A percentile compares a stretch with the other conserved stretches of the same genome.
phyloP scores from a whole-genome alignment of 129 eudicot species.

The Saussurea involucrata region DNA sequence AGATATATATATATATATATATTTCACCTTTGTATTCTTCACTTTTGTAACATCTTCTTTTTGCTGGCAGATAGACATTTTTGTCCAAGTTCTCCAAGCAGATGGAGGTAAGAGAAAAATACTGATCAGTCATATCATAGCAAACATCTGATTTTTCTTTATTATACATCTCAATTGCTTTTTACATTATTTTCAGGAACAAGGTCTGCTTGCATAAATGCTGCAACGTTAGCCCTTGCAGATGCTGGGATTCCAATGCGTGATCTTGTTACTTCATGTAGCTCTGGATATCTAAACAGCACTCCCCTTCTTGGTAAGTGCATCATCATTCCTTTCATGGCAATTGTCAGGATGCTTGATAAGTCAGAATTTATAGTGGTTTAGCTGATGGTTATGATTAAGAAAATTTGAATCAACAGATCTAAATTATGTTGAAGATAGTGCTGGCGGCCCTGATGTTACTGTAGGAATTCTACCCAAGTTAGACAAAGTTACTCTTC shows the following conservation, averaged over 20 bases:
- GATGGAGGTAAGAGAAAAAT: conserved; percentile 70
- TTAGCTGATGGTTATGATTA: not conserved
- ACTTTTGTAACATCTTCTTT: not conserved
- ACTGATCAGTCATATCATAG: not conserved
- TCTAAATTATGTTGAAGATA: conserved; percentile 86
- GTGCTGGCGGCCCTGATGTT: conserved; percentile 98
- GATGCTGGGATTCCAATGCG: conserved; percentile 98
- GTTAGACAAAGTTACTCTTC: conserved; percentile 86
- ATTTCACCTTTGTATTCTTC: not conserved
- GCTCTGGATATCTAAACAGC: conserved; percentile 82
- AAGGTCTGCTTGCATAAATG: conserved; percentile 94
- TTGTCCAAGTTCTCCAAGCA: conserved; percentile 96
- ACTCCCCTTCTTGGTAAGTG: conserved; percentile 78
- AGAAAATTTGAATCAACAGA: conserved; percentile 44
- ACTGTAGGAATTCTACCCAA: conserved; percentile 89
- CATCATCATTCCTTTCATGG: not conserved
- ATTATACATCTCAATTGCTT: not conserved
- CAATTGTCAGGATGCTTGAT: not conserved
- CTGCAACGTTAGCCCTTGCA: conserved; percentile 84
- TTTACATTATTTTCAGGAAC: conserved; percentile 48
- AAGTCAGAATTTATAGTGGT: not conserved
- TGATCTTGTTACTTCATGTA: conserved; percentile 93
- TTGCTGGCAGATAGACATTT: conserved; percentile 72
- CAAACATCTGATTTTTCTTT: not conserved
- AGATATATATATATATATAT: not conserved